phyloP scores from a whole-genome alignment of 31 red algal species.

The Porphyra umbilicalis region DNA sequence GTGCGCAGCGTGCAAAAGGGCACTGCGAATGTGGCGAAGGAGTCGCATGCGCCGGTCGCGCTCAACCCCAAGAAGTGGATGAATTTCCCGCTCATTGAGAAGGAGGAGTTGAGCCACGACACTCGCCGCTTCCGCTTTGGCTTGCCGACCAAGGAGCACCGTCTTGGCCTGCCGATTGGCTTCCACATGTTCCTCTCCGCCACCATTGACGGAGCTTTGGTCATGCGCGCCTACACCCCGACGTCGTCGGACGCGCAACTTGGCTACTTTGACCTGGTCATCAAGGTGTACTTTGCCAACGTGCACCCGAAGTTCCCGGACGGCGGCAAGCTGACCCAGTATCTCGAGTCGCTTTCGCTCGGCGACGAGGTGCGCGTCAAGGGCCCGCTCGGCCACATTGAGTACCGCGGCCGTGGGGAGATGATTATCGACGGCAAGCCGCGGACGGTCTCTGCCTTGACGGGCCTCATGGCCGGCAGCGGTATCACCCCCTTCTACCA shows the following conservation, averaged over 20 bases:
- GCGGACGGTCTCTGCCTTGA: conserved; percentile 43
- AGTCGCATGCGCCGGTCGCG: conserved; percentile 14
- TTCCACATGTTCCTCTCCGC: conserved; percentile 84
- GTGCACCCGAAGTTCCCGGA: conserved; percentile 83
- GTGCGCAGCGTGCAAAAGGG: conserved; percentile 3
- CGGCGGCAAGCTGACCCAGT: conserved; percentile 88
- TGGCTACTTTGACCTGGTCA: conserved; percentile 78
- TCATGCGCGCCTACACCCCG: conserved; percentile 95
- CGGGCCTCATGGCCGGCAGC: conserved; percentile 79
- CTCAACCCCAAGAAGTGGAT: conserved; percentile 78
- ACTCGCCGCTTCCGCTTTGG: conserved; percentile 80
- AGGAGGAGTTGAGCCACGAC: conserved; percentile 55
- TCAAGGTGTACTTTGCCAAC: conserved; percentile 97
- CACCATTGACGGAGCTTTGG: conserved; percentile 60
- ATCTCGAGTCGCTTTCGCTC: conserved; percentile 75
- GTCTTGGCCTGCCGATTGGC: conserved; percentile 71
- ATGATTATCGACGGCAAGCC: conserved; percentile 49
- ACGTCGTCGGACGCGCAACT: conserved; percentile 58
- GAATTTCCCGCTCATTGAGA: conserved; percentile 62
- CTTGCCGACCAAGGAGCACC: conserved; percentile 47
- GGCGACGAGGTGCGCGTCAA: conserved; percentile 90
- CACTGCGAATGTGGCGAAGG: not conserved
- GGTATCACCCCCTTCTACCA: conserved; percentile 95
- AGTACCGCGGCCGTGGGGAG: conserved; percentile 58
- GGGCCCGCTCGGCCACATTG: conserved; percentile 89